Base-by-base conservation (phyloP, 306 rosid genomes). In the Vigna mungo region DNA sequence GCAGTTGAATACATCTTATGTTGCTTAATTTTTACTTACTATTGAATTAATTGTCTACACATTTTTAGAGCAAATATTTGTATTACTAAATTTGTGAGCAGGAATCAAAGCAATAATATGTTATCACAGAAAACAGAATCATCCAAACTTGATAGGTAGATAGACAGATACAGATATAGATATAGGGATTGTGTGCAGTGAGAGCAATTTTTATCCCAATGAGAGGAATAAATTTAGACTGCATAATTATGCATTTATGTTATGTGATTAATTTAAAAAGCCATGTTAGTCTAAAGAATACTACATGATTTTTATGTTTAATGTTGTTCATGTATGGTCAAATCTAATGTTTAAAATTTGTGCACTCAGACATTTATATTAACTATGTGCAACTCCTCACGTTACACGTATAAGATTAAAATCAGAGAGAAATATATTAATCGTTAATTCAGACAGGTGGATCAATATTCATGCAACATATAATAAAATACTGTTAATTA, bases 61-160 rank as follows among this genome's bases (percentile, higher is more conserved):
- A 23, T 67, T 47, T 49, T 71, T 54, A 37, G 8, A 37, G 10
- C 25, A 55, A 11, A 21, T 34, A 66, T 55, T 65, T 18, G 58
- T 32, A 36, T 23, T 16, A 73, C 14, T 48, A 58, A 0, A 39
- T 46, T 16, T 15, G 55, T 39, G 17, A 17, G 61, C 25, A 62
- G 39, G 32, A 61, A 39, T 41, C 44, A 73, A 72, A 51, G 52
- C 63, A 9, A 46, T 68, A 68, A 54, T 41, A 27, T 41, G 44
- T 39, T 39, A 60, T 23, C 18, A 10, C 27, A 49, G 49, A 17
- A 63, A 64, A 66, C 18, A 52, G 5, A 63, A 72, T 55, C 37
- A 58, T 25, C 37, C 37, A 58, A 60, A 60, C 11, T 30, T 60
- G 2, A 48, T 53, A 54, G 60, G 15, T 21, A 2, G 3, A 2